Evolutionary conservation across 129 eudicot genomes (phyloP).

Genomic region (Lonicera japonica): DNA sequence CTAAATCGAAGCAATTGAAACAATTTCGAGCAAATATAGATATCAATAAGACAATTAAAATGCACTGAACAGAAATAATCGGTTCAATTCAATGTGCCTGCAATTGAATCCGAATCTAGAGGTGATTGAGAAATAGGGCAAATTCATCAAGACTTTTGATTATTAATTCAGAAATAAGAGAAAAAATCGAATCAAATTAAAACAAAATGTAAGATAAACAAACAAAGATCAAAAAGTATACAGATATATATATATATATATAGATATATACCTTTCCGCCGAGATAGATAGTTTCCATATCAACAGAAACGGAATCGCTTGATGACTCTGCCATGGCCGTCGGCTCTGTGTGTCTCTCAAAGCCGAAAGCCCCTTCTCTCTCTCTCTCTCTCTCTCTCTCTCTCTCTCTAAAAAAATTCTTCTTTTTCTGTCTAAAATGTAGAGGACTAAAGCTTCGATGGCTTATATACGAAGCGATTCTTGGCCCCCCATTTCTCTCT

Average conservation of each 20-base stretch:
- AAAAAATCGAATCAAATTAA: too few species aligned
- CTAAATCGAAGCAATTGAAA: too few species aligned
- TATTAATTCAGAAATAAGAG: too few species aligned
- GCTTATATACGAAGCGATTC: constrained; percentile 78
- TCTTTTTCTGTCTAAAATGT: constrained; percentile 23
- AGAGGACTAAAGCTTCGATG: constrained; percentile 33
- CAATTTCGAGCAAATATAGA: too few species aligned
- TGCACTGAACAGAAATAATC: too few species aligned
- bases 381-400: constrained; percentile 2
- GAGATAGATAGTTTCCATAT: constrained; percentile 86
- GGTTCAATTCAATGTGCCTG: too few species aligned
- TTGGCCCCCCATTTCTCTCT: neutral
- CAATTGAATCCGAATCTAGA: too few species aligned
- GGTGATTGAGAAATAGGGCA: too few species aligned
- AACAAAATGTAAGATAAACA: too few species aligned
- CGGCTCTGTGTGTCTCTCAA: constrained; percentile 42
- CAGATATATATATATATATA: neutral
- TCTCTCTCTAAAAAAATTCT: neutral
- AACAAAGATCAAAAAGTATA: too few species aligned
- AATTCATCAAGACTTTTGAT: too few species aligned
- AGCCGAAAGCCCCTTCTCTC: constrained; percentile 11
- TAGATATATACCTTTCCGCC: constrained; percentile 70
- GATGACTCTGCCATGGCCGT: constrained; percentile 75
- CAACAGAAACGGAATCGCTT: constrained; percentile 72
- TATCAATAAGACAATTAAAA: too few species aligned